These are phyloP conservation scores for Alternaria dauci DNA, from an alignment of 2,329 filamentous ascomycete species.

Conservation along the genomic window DNA sequence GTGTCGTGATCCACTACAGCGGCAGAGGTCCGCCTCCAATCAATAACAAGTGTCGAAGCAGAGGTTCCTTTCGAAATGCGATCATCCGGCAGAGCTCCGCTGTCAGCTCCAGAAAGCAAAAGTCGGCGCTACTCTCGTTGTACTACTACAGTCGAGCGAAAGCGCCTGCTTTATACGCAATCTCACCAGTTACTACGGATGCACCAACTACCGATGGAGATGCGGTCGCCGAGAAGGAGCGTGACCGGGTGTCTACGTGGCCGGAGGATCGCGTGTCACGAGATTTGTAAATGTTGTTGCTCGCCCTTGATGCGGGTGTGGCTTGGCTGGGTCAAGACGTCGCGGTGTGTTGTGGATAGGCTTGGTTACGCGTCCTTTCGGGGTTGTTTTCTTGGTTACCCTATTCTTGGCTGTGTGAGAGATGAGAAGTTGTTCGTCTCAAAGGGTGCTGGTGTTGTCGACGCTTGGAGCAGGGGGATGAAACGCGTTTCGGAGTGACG, in stretches of 20 bases:
- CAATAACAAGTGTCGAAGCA: conserved; percentile 18
- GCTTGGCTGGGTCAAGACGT: conserved; percentile 14
- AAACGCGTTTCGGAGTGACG: conserved; percentile 8
- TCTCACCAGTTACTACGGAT: background rate
- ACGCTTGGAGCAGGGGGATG: background rate
- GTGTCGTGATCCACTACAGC: background rate
- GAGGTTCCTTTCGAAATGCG: conserved; percentile 26
- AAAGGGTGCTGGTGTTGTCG: background rate
- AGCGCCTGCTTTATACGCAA: conserved; percentile 7
- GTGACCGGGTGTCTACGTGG: background rate
- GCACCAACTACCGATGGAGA: background rate
- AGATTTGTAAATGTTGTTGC: background rate
- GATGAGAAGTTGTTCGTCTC: background rate
- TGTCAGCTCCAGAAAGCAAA: conserved; percentile 2
- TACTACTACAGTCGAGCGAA: background rate
- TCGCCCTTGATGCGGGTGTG: background rate
- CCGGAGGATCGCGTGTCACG: background rate
- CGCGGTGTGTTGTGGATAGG: background rate
- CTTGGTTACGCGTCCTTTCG: background rate
- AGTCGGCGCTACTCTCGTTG: conserved; percentile 23
- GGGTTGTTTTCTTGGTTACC: background rate
- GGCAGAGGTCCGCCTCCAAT: conserved; percentile 22
- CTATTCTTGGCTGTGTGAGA: background rate
- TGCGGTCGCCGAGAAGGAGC: background rate
- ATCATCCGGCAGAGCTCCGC: conserved; percentile 38